These are phyloP conservation scores for Scutellaria galericulata DNA, from an alignment of 257 asterid genomes.

Conservation along the genomic window DNA sequence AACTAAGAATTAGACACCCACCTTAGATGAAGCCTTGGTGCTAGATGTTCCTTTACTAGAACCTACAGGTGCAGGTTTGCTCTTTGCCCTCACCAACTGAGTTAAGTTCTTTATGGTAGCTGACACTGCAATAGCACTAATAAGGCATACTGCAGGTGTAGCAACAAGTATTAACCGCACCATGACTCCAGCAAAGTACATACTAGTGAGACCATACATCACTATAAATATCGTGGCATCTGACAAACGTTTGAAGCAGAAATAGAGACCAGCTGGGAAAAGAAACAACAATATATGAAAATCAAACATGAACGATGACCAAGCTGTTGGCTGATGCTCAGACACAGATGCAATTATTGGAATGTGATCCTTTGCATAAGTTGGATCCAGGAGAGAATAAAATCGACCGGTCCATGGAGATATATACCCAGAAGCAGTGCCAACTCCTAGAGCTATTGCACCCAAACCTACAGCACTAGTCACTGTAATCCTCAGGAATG, in stretches of 20 bases:
- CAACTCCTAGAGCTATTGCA: conserved; percentile 84
- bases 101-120: conserved; percentile 93
- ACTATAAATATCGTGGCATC: conserved; percentile 95
- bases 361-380: conserved; percentile 97
- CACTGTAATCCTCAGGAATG: conserved; percentile 86
- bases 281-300: conserved; percentile 82
- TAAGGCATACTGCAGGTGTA: conserved; percentile 97
- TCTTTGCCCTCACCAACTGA: conserved; percentile 78
- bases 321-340: conserved; percentile 99
- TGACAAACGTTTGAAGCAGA: conserved; percentile 97
- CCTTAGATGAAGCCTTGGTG: conserved; percentile 87
- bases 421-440: conserved; percentile 97
- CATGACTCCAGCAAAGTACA: conserved; percentile 99
- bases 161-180: conserved; percentile 97
- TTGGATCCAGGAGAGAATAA: conserved; percentile 96
- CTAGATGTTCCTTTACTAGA: conserved; percentile 71
- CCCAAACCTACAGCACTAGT: conserved; percentile 83
- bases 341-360: conserved; percentile 99
- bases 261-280: conserved; percentile 97
- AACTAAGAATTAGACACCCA: conserved; percentile 37
- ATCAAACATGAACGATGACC: conserved; percentile 99
- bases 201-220: conserved; percentile 98
- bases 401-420: conserved; percentile 99
- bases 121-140: conserved; percentile 97
- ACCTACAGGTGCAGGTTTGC: conserved; percentile 57